Base-by-base conservation (phyloP, 495 filamentous ascomycete species). In the Neurospora pannonica region DNA sequence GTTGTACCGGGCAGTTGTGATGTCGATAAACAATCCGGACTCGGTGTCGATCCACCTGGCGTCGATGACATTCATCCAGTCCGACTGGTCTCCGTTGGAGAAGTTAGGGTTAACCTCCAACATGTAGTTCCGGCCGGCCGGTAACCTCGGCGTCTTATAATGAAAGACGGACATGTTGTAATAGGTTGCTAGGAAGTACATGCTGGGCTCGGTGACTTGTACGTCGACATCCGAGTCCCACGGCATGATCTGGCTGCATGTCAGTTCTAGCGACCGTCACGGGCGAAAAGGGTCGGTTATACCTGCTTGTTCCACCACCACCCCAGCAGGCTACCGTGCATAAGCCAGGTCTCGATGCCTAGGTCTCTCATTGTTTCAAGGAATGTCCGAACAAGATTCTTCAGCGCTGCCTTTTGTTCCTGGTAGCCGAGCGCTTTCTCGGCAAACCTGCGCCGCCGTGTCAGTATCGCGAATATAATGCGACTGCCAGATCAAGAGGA, bases 151-250 rank as follows among this genome's bases (percentile, higher is more conserved):
- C 9, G 88, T 79, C 40, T 79, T 83, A 77, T 91, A 92, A 62
- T 84, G 80, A 75, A 91, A 88, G 11, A 85, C 83, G 0, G 90
- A 90, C 75, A 87, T 87, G 81, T 94, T 94, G 81, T 88, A 88
- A 39, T 89, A 84, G 34, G 89, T 80, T 36, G 86, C 91, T 46
- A 94, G 84, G 76, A 87, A 89, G n/a, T 84, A 82, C n/a, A 94
- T 85, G 4, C 89, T 91, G 38, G 87, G 81, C 42, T 86, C 88
- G n/a, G 88, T 87, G 21, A 94, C 87, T 78, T 93, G 92, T 21
- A 89, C 89, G 76, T 93, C 91, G 36, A 92, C 85, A 79, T 92
- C 90, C 87, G 89, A 91, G 78, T 93, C 91, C 92, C 90, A 93
- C 15, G 92, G 92, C 60, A 93, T 85, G 75, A 92, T 85, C 88